Evolutionary conservation across 2,329 filamentous ascomycete genomes (phyloP).

Genomic region (Fusarium sp.): DNA sequence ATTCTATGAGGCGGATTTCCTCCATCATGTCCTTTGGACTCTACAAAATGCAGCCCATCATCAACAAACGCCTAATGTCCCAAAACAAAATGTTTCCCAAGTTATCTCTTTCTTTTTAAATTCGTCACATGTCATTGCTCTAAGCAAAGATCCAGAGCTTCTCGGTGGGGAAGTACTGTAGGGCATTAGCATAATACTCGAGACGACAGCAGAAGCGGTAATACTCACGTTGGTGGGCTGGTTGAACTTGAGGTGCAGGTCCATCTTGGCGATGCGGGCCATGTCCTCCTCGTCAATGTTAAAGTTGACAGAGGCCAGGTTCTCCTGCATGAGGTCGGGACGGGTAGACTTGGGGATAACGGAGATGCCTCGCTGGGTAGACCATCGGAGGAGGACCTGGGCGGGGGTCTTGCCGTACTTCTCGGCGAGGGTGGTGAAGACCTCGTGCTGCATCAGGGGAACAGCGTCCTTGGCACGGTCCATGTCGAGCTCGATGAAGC

Average conservation of each 20-base stretch:
- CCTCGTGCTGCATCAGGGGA: constrained; percentile 77
- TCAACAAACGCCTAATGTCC: constrained; percentile 45
- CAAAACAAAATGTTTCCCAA: constrained; percentile 37
- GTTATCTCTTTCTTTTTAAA: constrained; percentile 32
- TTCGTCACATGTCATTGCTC: constrained; percentile 39
- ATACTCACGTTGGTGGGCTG: constrained; percentile 76
- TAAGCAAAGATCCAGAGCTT: constrained; percentile 70
- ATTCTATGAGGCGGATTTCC: constrained; percentile 37
- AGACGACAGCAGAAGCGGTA: not conserved
- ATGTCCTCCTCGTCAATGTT: constrained; percentile 75
- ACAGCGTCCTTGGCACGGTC: constrained; percentile 67
- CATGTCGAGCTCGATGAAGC: constrained; percentile 83
- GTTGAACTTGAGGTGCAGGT: constrained; percentile 79
- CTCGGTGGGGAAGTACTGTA: constrained; percentile 66
- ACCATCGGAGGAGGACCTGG: constrained; percentile 88
- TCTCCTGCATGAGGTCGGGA: constrained; percentile 67
- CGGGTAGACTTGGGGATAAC: constrained; percentile 84
- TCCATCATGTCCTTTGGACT: constrained; percentile 32
- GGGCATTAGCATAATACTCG: constrained; percentile 18
- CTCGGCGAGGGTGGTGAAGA: constrained; percentile 72
- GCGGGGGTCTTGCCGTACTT: constrained; percentile 80
- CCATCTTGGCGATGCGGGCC: constrained; percentile 72
- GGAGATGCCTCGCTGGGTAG: constrained; percentile 83
- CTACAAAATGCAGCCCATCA: constrained; percentile 40
- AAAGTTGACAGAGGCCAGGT: constrained; percentile 75